Conservation (phyloP, 2,329 filamentous ascomycete genomes). For the Talaromyces albobiverticillius region DNA sequence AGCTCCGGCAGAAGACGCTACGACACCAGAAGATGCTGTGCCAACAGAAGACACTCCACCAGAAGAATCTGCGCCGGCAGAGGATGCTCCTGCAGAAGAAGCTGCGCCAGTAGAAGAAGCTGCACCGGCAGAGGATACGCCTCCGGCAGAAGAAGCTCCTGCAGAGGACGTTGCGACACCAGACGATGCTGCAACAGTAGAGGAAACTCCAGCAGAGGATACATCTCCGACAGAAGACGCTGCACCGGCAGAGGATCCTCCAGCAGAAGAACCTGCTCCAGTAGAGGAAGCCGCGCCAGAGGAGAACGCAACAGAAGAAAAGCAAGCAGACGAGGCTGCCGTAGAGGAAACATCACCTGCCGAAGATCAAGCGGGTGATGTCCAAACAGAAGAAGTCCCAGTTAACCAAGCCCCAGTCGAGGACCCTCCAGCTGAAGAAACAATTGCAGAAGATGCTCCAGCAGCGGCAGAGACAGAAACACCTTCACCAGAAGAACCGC, state of each 20-base stretch:
- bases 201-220: conserved; percentile 16
- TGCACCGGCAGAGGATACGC: no score
- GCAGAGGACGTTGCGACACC: conserved; percentile 14
- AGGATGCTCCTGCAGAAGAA: conserved; percentile 16
- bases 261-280: conserved; percentile 16
- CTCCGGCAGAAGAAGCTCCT: conserved; percentile 17
- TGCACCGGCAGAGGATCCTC: conserved; percentile 11
- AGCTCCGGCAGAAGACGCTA: conserved; percentile 6
- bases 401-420: conserved; percentile 16
- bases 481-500: conserved; percentile 17
- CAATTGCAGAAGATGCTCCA: conserved; percentile 18
- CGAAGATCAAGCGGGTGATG: background rate
- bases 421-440: conserved; percentile 7
- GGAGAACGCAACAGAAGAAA: conserved; percentile 15
- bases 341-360: background rate
- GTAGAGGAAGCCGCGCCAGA: conserved; percentile 17
- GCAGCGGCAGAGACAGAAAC: conserved; percentile 13
- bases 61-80: conserved; percentile 8
- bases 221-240: conserved; percentile 18
- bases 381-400: background rate
- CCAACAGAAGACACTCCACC: conserved; percentile 19
- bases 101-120: conserved; percentile 10
- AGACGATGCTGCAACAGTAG: conserved; percentile 15
- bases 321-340: conserved; percentile 8
- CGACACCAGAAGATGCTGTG: conserved; percentile 3